Evolutionary conservation across 225 moss, liverwort and hornwort species (phyloP).

Genomic region (Straminergon stramineum): DNA sequence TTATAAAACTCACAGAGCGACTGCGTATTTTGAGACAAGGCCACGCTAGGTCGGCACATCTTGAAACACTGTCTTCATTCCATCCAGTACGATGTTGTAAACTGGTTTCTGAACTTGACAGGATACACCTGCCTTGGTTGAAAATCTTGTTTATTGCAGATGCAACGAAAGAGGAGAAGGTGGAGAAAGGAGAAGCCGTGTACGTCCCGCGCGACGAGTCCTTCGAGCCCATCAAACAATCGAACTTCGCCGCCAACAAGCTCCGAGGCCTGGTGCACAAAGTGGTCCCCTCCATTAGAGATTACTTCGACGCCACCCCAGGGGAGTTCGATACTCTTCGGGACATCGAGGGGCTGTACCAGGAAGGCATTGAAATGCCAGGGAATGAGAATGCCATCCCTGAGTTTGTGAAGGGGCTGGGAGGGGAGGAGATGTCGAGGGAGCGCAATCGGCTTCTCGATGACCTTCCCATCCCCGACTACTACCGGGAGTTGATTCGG

Average conservation of each 20-base stretch:
- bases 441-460: conserved; percentile 22
- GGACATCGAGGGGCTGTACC: conserved; percentile 56
- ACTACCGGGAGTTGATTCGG: conserved; percentile 23
- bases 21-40: conserved; percentile 59
- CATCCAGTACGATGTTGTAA: conserved; percentile 59
- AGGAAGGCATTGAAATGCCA: conserved; percentile 18
- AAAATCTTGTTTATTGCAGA: conserved; percentile 13
- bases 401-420: conserved; percentile 10
- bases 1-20: conserved; percentile 41
- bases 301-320: conserved; percentile 32
- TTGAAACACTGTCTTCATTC: conserved; percentile 79
- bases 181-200: conserved; percentile 40
- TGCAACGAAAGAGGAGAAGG: conserved; percentile 31
- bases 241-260: conserved; percentile 45
- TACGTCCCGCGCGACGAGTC: conserved; percentile 71
- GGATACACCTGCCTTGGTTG: background rate
- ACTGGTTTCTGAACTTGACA: conserved; percentile 60
- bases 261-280: conserved; percentile 52
- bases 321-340: conserved; percentile 45
- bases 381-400: background rate
- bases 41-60: conserved; percentile 58
- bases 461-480: conserved; percentile 26
- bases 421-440: conserved; percentile 7
- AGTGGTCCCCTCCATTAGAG: conserved; percentile 36
- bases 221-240: conserved; percentile 48